Percentiles rank a stretch among this genome's conserved stretches.
phyloP scores from a whole-genome alignment of 805 yeast genomes.

The Yarrowia sp. region DNA sequence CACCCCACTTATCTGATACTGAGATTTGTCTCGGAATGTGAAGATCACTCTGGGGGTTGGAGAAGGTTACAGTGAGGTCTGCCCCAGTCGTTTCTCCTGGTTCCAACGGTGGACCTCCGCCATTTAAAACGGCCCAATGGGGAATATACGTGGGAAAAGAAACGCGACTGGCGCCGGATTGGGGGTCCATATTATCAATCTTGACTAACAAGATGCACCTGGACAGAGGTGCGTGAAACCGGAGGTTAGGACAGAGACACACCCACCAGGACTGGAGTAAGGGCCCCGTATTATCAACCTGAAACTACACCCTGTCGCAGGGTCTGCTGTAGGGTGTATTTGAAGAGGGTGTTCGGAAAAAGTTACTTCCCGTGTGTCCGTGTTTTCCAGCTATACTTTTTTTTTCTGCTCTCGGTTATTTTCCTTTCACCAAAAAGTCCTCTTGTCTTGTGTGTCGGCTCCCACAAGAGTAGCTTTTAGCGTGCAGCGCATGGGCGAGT shows the following conservation, averaged over 20 bases:
- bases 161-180: background rate
- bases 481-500: slow-evolving; percentile 4
- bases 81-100: background rate
- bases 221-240: background rate
- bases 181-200: background rate
- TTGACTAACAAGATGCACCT: background rate
- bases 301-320: slow-evolving; percentile 25
- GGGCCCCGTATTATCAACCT: background rate
- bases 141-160: background rate
- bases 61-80: slow-evolving; percentile 14
- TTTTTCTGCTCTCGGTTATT: slow-evolving; percentile 5
- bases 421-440: background rate
- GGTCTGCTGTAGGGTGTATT: background rate
- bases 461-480: background rate
- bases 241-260: too few species aligned
- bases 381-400: too few species aligned
- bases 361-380: slow-evolving; percentile 15
- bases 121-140: slow-evolving; percentile 10
- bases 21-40: slow-evolving; percentile 25
- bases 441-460: background rate
- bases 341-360: background rate
- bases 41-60: slow-evolving; percentile 31
- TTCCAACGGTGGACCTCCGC: background rate
- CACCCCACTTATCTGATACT: slow-evolving; percentile 24
- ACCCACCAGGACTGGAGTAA: too few species aligned